Evolutionary conservation across 1,284 basidiomycete species (phyloP).

Genomic region (Fomitopsis pinicola): DNA sequence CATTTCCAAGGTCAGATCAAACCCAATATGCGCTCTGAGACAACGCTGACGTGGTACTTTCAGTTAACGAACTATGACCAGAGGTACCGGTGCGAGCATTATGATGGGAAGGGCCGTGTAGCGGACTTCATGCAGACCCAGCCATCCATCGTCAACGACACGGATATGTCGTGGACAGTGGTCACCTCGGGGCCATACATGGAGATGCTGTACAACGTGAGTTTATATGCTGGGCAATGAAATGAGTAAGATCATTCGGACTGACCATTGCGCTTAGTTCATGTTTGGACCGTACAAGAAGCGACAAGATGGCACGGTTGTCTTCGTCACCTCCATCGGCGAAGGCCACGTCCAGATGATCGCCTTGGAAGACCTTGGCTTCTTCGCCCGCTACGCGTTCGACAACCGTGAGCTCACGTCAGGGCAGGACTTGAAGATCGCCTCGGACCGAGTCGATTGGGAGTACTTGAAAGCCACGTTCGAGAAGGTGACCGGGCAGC

Average conservation of each 20-base stretch:
- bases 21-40: neutral
- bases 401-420: slow-evolving; percentile 37
- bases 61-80: slow-evolving; percentile 3
- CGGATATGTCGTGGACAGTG: slow-evolving; percentile 33
- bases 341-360: slow-evolving; percentile 40
- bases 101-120: slow-evolving; percentile 37
- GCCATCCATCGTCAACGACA: slow-evolving; percentile 29
- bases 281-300: slow-evolving; percentile 37
- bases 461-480: slow-evolving; percentile 36
- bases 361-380: slow-evolving; percentile 41
- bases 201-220: slow-evolving; percentile 37
- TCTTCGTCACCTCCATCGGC: slow-evolving; percentile 37
- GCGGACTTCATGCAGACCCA: slow-evolving; percentile 35
- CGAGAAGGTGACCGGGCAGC: slow-evolving; percentile 25
- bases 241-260: neutral
- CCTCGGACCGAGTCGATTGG: slow-evolving; percentile 38
- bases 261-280: slow-evolving; percentile 16
- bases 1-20: slow-evolving; percentile 34
- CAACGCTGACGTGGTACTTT: neutral
- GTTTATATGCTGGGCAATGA: slow-evolving; percentile 11
- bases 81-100: slow-evolving; percentile 6
- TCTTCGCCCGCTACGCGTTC: slow-evolving; percentile 43
- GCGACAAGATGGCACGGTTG: slow-evolving; percentile 38
- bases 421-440: slow-evolving; percentile 36
- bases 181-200: slow-evolving; percentile 40